Conservation (phyloP, 1,284 basidiomycete genomes). For the Ceratobasidium sp. region DNA sequence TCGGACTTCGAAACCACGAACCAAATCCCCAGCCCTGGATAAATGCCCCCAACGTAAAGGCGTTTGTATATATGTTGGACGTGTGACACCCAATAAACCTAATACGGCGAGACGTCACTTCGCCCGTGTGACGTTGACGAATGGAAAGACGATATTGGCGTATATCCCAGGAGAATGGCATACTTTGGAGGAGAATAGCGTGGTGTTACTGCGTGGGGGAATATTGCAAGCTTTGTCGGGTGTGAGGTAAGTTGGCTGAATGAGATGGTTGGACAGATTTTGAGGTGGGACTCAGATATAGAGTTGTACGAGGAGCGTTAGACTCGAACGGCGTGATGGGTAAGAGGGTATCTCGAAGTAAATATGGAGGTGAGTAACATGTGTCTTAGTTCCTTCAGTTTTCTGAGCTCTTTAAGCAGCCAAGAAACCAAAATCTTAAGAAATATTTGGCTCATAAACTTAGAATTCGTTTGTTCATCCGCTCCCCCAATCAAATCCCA, state of each 20-base stretch:
- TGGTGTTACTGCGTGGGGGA: conserved; percentile 93
- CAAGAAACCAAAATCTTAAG: conserved; percentile 79
- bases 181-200: conserved; percentile 97
- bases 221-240: conserved; percentile 97
- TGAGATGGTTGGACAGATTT: background rate
- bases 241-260: conserved; percentile 75
- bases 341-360: conserved; percentile 82
- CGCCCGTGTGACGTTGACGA: conserved; percentile 90
- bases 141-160: conserved; percentile 88
- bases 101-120: conserved; percentile 99
- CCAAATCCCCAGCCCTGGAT: conserved; percentile 81
- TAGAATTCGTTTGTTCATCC: too few species aligned
- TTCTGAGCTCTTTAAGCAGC: conserved; percentile 57
- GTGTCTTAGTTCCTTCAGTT: conserved; percentile 48
- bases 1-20: conserved; percentile 63
- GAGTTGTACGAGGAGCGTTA: conserved; percentile 90
- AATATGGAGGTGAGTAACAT: conserved; percentile 85
- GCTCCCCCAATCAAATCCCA: too few species aligned
- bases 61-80: conserved; percentile 86
- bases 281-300: conserved; percentile 73
- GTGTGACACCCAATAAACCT: conserved; percentile 94
- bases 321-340: conserved; percentile 94
- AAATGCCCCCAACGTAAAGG: conserved; percentile 87
- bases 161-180: conserved; percentile 98
- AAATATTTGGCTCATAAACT: conserved; percentile 1